Base-by-base conservation (phyloP, 345 rosid species). In the Arabis hirsuta region DNA sequence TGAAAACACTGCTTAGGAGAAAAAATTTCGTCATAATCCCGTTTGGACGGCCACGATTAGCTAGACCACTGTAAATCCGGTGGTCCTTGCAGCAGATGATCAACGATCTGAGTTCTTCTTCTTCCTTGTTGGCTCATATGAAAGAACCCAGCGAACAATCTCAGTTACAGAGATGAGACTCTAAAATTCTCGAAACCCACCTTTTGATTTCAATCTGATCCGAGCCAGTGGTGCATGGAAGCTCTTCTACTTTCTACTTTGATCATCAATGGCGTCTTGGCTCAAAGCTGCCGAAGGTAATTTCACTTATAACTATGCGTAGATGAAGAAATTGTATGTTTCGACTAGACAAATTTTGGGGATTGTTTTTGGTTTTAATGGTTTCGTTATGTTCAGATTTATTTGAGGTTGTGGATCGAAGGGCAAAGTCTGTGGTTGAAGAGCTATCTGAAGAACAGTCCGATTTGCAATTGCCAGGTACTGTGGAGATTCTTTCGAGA, bases 281-380 rank as follows among this genome's bases (percentile, higher is more conserved):
- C 91, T 95, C 57, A 95, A 91, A 82, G 97, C 89, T 58, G 99
- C 99, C 29, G 98, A 94, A 94, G 98, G 98, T 94, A 51, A 50
- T 82, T 39, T 12, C 31, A 20, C 22, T 2, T 2, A 20, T 1
- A 20, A 20, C 22, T 20, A 20, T 20, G 22, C 22, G 1, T 20
- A 2, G 38, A 34, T 34, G 38, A 6, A 34, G 38, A 34, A 6
- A 34, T 22, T 2, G 22, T 20, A 20, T 20, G 22, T 22, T 22
- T 22, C 24, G 41, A 36, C 8, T 9, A 7, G 41, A 36, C 41
- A 2, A 36, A 36, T 8, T 9, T 36, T 36, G 51, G 2, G 38
- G 8, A 34, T 6, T 32, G 36, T 22, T 22, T 22, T 22, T 22
- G 24, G 24, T 22, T 22, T 22, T 20, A 6, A 63, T 29, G 43